Evolutionary conservation across 73 alveolate species (phyloP), one percentile per base, ranked within the genome.

Genomic region (Paramecium sonneborni): DNA sequence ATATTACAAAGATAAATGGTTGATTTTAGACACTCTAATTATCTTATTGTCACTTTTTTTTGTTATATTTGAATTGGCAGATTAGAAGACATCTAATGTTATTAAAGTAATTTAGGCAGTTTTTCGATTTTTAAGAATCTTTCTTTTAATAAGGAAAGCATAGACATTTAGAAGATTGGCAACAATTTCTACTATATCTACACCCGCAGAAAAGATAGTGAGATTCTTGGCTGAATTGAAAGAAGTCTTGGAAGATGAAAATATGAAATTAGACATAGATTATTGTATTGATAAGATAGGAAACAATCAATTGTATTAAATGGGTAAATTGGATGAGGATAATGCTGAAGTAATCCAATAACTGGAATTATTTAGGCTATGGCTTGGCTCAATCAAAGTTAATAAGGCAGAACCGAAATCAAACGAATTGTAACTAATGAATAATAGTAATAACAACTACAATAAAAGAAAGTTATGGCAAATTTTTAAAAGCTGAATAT

Each of bases 71-170:
- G 90, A 67, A 28, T 20, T 88, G 34, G 68, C 48, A 14, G 35
- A 39, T 34, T 46, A 62, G 39, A 62, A 62, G 34, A 88, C 55
- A 38, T 46, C 79, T 18, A 68, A 88, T 69, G 85, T 88, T 0
- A 67, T 82, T 10, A 56, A 76, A 39, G 82, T 88, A n/a, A 43
- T 70, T 12, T 44, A 88, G 68, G 90, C 85, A 39, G 74, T 88
- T 26, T 88, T 88, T 88, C 30, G 94, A 88, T 88, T 88, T 67
- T 52, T 88, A n/a, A 67, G 94, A 88, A 88, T 88, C 14, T 46
- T 88, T 41, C 90, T 88, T 10, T 79, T 88, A 11, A 69, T 88
- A 20, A 88, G 94, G 46, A 88, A 88, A 35, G 94, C 87, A 3
- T 38, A 62, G 20, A 30, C 67, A 68, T 88, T 88, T 72, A 88